Evolutionary conservation across 148 eudicot genomes (phyloP).

Genomic region (Silene latifolia): DNA sequence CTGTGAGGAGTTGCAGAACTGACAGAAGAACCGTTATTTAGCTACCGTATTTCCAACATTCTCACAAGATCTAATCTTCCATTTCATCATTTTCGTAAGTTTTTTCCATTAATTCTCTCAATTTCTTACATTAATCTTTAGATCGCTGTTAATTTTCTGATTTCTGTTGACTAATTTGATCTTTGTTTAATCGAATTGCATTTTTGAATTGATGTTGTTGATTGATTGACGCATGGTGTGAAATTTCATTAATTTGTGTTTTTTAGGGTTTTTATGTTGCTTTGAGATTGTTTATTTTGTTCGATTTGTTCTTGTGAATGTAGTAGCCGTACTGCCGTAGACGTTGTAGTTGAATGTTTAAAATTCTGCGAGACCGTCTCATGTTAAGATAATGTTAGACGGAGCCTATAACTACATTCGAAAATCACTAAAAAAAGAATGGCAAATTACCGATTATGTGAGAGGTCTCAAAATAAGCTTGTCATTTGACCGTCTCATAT

Average conservation of each 20-base stretch:
- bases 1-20: slow-evolving; percentile 27
- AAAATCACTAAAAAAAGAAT: too few species aligned
- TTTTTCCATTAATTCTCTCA: neutral
- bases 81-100: neutral
- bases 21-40: slow-evolving; percentile 23
- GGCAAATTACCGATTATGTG: neutral
- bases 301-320: neutral
- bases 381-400: neutral
- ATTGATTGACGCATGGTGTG: neutral
- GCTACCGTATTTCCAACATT: slow-evolving; percentile 3
- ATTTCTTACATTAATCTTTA: neutral
- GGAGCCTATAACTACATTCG: neutral
- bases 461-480: neutral
- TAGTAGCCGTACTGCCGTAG: neutral
- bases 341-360: neutral
- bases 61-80: slow-evolving; percentile 19
- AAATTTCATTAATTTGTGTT: neutral
- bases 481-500: neutral
- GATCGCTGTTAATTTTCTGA: neutral
- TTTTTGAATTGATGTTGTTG: slow-evolving; percentile 9
- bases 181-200: slow-evolving; percentile 11
- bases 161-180: slow-evolving; percentile 4
- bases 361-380: neutral
- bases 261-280: neutral
- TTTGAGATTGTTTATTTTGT: neutral